These are phyloP conservation scores for Hypomyces rosellus DNA, from an alignment of 2,329 filamentous ascomycete species.

Conservation along the genomic window DNA sequence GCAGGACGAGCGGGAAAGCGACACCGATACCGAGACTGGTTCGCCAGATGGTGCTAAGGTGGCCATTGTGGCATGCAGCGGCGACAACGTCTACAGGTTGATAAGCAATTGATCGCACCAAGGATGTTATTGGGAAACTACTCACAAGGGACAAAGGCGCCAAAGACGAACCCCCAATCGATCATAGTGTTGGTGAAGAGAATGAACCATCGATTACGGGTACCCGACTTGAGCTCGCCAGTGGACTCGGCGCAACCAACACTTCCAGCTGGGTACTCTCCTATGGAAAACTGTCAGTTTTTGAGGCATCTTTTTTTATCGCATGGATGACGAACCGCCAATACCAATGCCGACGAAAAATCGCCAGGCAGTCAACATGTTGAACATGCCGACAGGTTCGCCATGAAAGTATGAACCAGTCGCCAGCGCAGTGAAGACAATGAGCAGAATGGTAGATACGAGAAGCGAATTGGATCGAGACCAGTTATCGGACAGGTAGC, in stretches of 20 bases:
- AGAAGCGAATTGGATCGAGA: constrained; percentile 78
- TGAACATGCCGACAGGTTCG: constrained; percentile 63
- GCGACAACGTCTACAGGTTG: constrained; percentile 39
- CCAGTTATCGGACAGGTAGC: constrained; percentile 75
- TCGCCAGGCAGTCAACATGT: constrained; percentile 70
- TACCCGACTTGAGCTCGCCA: constrained; percentile 71
- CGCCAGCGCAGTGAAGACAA: constrained; percentile 75
- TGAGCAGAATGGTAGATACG: constrained; percentile 73
- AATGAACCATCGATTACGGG: constrained; percentile 86
- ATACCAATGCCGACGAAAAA: constrained; percentile 81
- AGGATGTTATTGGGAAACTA: neutral
- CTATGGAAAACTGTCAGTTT: constrained; percentile 17
- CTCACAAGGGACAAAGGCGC: constrained; percentile 64
- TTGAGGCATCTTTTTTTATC: neutral
- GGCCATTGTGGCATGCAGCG: constrained; percentile 50
- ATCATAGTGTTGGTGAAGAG: constrained; percentile 87
- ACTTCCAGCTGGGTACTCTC: constrained; percentile 76
- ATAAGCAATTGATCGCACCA: neutral
- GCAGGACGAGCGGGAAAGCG: constrained; percentile 66
- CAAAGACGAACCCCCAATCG: constrained; percentile 74
- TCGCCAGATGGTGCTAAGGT: constrained; percentile 74
- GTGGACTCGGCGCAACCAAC: constrained; percentile 81
- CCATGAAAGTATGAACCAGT: constrained; percentile 72
- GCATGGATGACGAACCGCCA: constrained; percentile 43
- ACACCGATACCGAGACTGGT: constrained; percentile 71